Evolutionary conservation across 2,329 filamentous ascomycete genomes (phyloP).

Genomic region (Elsinoe fawcettii): DNA sequence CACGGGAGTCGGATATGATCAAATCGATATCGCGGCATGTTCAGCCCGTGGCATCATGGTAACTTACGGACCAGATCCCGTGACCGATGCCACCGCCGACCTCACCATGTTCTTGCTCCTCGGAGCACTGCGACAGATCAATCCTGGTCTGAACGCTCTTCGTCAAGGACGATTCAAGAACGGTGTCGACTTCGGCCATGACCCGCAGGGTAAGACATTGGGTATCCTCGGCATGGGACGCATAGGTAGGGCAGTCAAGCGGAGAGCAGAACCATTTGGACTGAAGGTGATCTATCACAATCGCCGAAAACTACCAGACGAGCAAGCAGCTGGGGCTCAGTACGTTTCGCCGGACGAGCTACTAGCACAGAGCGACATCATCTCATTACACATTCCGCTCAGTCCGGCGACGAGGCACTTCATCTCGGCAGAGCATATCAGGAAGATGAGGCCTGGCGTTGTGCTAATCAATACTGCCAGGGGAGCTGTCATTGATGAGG

Average conservation of each 20-base stretch:
- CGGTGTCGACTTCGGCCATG: conserved; percentile 55
- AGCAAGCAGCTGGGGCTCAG: conserved; percentile 49
- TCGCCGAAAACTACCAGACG: conserved; percentile 51
- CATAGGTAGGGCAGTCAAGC: conserved; percentile 69
- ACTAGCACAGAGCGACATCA: conserved; percentile 61
- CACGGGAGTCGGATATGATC: conserved; percentile 43
- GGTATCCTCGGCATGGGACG: conserved; percentile 83
- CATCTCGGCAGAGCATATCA: conserved; percentile 63
- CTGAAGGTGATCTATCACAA: conserved; percentile 73
- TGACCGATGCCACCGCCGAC: conserved; percentile 67
- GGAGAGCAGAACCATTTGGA: conserved; percentile 65
- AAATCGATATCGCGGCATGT: conserved; percentile 38
- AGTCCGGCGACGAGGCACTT: conserved; percentile 56
- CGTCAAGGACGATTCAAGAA: conserved; percentile 63
- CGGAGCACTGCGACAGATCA: conserved; percentile 68
- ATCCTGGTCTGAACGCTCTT: conserved; percentile 56
- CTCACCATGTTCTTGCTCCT: conserved; percentile 72
- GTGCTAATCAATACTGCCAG: conserved; percentile 77
- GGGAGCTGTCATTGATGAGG: conserved; percentile 75
- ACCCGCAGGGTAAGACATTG: conserved; percentile 68
- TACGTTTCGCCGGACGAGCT: conserved; percentile 69
- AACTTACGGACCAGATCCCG: too few species aligned
- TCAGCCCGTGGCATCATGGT: conserved; percentile 35
- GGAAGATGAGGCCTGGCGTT: conserved; percentile 68
- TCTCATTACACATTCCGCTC: conserved; percentile 72